Evolutionary conservation across 768 basidiomycete species (phyloP).

Genomic region (Mycena leptocephala): DNA sequence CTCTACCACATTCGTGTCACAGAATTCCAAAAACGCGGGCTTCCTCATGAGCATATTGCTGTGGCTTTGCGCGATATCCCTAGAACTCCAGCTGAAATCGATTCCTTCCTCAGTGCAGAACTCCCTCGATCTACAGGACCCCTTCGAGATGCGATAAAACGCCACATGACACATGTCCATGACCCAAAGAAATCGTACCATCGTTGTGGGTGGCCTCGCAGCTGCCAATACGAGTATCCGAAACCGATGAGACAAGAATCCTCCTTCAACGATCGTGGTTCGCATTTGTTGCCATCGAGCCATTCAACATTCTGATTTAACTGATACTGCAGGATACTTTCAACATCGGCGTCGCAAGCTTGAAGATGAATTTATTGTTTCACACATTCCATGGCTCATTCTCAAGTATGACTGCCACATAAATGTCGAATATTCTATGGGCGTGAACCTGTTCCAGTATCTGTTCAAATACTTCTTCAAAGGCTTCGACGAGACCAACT

Average conservation of each 20-base stretch:
- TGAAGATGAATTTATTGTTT: no score
- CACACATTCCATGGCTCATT: neutral
- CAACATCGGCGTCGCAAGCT: neutral
- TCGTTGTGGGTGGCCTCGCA: neutral
- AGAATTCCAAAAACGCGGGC: no score
- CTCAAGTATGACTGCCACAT: neutral
- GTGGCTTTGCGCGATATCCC: no score
- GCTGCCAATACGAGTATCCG: neutral
- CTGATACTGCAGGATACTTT: neutral
- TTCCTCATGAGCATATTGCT: no score
- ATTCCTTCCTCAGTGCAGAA: neutral
- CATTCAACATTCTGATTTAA: neutral
- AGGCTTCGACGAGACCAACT: neutral
- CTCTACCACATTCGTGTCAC: no score
- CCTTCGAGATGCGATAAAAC: no score
- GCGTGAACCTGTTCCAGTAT: no score
- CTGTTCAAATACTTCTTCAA: no score
- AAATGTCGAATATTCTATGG: neutral
- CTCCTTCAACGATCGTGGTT: no score
- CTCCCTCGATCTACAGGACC: no score
- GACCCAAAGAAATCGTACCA: neutral
- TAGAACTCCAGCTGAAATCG: neutral
- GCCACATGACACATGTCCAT: no score
- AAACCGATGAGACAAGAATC: neutral
- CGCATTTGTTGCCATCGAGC: neutral